Base-by-base conservation (phyloP, 116 monocot genomes). In the Cymodocea nodosa region DNA sequence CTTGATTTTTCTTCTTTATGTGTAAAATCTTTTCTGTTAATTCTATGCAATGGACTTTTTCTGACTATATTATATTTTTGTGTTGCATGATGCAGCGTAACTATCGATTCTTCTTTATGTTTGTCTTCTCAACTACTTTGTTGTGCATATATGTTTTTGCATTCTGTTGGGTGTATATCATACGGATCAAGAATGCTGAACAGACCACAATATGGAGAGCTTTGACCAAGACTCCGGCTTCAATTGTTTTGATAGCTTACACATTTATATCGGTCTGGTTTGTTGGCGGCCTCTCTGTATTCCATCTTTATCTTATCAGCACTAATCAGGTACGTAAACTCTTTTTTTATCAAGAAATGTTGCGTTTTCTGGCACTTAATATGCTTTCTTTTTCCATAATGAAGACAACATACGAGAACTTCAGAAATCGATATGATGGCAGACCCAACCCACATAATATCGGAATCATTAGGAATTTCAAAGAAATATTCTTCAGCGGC, bases 321-420 rank as follows among this genome's bases (percentile, higher is more conserved):
- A 90, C 84, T 23, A 90, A 90, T 52, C 86, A 90, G 86, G 90
- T 90, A 77, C 24, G 8, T 44, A 20, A 57, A 55, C n/a, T 56
- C 15, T 20, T 18, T 15, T 30, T 30, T 30, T 30, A 30, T 30
- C 10, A 63, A 17, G 10, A 22, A 15, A 17, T 22, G 12, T 56
- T 1, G 19, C 35, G 23, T 37, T n/a, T 23, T 56, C 13, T 36
- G 23, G 5, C 17, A 5, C 9, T 54, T n/a, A 52, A 48, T 63
- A 23, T 13, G 13, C 25, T 35, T 30, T 4, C n/a, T 48, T 51
- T 15, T 53, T 52, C n/a, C 64, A 2, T 7, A 55, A 18, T 70
- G 19, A 35, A 93, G 89, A 93, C 93, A 51, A 93, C 93, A 9
- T 93, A 93, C 25, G 93, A 93, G 75, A 93, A 93, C 75, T 93